Evolutionary conservation across 2,329 filamentous ascomycete genomes (phyloP), one percentile per base, ranked within the genome.

Genomic region (Colletotrichum lini): DNA sequence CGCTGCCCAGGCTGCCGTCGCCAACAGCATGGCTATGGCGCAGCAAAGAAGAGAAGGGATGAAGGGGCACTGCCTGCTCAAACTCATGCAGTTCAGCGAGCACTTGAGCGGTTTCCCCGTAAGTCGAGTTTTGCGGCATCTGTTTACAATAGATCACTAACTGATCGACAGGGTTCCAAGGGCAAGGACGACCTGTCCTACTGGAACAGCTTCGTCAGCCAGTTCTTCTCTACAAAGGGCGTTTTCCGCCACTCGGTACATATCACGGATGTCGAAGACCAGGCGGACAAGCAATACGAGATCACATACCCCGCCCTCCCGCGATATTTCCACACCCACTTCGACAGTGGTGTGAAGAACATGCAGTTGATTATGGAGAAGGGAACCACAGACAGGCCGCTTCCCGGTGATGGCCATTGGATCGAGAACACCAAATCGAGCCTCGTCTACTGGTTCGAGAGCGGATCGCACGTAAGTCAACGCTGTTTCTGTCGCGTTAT

Each of bases 291-390:
- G 83, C 90, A 93, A 77, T 98, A 95, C 77, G 95, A 98, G 79
- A 94, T 98, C 59, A 89, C 92, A 3, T 94, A 90, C 70, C 90
- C 95, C 4, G 93, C 93, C 0, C 86, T 99, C 56, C 90, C 96
- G 44, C 91, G 96, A 77, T 98, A 96, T 81, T 98, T 98, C 79
- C 91, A 93, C 76, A 95, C 94, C 0, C 93, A 97, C 77, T 98
- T 96, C 79, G 92, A 92, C 68, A 96, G 94, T 72, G 95, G 95
- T 8, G 91, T 98, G 66, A 92, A 90, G 75, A 94, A 91, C 65
- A 94, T 98, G 76, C 94, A 98, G 79, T 88, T 98, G 79, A 90
- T 95, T 26, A 88, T 97, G 76, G 95, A 97, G 76, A 91, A 90
- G 77, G 85, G 86, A 2, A 86, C 84, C 1, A 82, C 82, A 0